Conservation (phyloP, 495 filamentous ascomycete genomes). For the Aspergillus saccharolyticus region DNA sequence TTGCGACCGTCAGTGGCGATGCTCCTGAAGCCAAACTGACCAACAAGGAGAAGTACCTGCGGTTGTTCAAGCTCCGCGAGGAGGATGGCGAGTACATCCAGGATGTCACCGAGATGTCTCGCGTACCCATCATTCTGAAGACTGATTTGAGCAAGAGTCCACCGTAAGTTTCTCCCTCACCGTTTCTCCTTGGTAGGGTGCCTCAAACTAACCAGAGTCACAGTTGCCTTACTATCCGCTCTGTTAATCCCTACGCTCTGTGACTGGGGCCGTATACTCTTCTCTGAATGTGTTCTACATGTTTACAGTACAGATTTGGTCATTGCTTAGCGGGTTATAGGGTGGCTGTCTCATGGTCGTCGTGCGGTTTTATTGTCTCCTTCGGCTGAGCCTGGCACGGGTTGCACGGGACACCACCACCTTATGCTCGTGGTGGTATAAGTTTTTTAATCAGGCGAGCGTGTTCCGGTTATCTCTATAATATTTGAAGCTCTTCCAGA, state of each 20-base stretch:
- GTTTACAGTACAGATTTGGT: slow-evolving; percentile 16
- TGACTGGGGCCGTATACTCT: slow-evolving; percentile 34
- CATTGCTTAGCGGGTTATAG: slow-evolving; percentile 9
- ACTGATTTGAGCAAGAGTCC: slow-evolving; percentile 98
- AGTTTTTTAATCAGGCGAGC: slow-evolving; percentile 26
- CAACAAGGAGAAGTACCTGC: slow-evolving; percentile 95
- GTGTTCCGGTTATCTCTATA: slow-evolving; percentile 18
- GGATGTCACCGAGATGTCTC: slow-evolving; percentile 95
- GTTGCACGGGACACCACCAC: slow-evolving; percentile 3
- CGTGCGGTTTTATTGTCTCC: slow-evolving; percentile 27
- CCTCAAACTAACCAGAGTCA: slow-evolving; percentile 15
- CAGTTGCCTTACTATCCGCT: slow-evolving; percentile 95
- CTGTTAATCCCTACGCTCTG: slow-evolving; percentile 92
- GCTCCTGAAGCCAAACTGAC: slow-evolving; percentile 71
- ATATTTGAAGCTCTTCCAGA: slow-evolving; percentile 11
- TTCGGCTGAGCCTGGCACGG: slow-evolving; percentile 3
- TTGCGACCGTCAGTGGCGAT: slow-evolving; percentile 65
- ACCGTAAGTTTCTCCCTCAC: slow-evolving; percentile 63
- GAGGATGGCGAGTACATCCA: slow-evolving; percentile 95
- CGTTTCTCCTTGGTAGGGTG: slow-evolving; percentile 1
- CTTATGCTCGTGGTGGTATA: slow-evolving; percentile 14
- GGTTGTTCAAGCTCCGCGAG: slow-evolving; percentile 82
- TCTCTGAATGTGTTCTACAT: slow-evolving; percentile 22
- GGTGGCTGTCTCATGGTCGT: slow-evolving; percentile 13
- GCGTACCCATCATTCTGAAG: slow-evolving; percentile 94